These are phyloP conservation scores for Schwanniomyces occidentalis DNA, from an alignment of 805 yeast genomes.

Conservation along the genomic window DNA sequence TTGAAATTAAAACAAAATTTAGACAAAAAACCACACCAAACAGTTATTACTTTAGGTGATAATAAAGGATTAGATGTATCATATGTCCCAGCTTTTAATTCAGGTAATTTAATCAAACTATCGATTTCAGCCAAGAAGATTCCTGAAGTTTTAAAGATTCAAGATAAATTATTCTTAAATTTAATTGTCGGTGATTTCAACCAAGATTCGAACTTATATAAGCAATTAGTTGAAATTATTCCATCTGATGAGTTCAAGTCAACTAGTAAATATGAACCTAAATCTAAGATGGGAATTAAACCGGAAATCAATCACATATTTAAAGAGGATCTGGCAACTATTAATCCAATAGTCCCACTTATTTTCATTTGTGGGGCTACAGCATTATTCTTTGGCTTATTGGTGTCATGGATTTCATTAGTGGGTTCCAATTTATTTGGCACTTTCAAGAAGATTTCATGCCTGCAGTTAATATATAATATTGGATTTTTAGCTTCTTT, in stretches of 20 bases:
- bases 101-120: conserved; percentile 19
- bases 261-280: conserved; percentile 25
- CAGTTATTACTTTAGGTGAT: conserved; percentile 29
- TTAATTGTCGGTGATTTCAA: conserved; percentile 31
- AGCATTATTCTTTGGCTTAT: conserved; percentile 40
- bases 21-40: conserved; percentile 33
- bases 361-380: conserved; percentile 48
- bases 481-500: conserved; percentile 50
- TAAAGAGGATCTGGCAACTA: conserved; percentile 52
- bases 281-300: conserved; percentile 44
- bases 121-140: conserved; percentile 27
- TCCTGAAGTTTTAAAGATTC: conserved; percentile 37
- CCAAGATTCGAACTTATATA: conserved; percentile 19
- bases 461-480: conserved; percentile 34
- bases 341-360: conserved; percentile 51
- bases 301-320: conserved; percentile 69
- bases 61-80: conserved; percentile 32
- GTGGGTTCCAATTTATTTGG: conserved; percentile 31
- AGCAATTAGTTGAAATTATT: conserved; percentile 29
- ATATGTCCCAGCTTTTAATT: conserved; percentile 29
- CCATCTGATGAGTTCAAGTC: conserved; percentile 28
- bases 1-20: conserved; percentile 22
- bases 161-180: conserved; percentile 29
- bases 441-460: conserved; percentile 35
- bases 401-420: conserved; percentile 43